phyloP scores from a whole-genome alignment of 2,329 filamentous ascomycete genomes.

The Phaeomoniella chlamydospora region DNA sequence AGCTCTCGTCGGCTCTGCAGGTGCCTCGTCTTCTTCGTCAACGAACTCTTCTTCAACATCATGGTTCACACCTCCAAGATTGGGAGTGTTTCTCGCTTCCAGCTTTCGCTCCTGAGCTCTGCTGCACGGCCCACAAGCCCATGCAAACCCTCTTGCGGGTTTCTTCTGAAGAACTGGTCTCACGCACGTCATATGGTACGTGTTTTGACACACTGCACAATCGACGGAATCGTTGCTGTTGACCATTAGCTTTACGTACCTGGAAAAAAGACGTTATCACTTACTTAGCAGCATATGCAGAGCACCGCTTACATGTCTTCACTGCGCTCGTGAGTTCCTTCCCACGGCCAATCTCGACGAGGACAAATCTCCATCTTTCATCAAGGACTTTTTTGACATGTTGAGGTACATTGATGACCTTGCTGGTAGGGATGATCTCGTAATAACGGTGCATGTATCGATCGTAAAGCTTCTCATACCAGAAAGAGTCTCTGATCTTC shows the following conservation, averaged over 20 bases:
- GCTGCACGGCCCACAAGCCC: conserved; percentile 93
- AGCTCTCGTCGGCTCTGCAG: conserved; percentile 30
- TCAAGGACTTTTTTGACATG: conserved; percentile 92
- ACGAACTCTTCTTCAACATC: conserved; percentile 46
- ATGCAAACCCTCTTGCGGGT: conserved; percentile 90
- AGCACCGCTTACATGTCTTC: conserved; percentile 90
- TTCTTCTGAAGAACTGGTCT: conserved; percentile 86
- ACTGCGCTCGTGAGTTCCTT: conserved; percentile 94
- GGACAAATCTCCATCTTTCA: conserved; percentile 90
- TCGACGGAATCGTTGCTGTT: conserved; percentile 86
- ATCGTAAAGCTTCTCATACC: conserved; percentile 95
- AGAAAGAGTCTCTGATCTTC: conserved; percentile 75
- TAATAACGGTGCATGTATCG: conserved; percentile 97
- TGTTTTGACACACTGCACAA: conserved; percentile 86
- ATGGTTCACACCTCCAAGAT: conserved; percentile 39
- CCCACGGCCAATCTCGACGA: conserved; percentile 83
- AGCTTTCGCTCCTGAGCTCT: conserved; percentile 87
- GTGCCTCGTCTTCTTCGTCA: conserved; percentile 58
- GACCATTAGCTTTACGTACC: too few species aligned
- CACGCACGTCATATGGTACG: conserved; percentile 98
- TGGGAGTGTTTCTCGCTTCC: conserved; percentile 76
- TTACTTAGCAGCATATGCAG: conserved; percentile 80
- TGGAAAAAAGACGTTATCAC: too few species aligned
- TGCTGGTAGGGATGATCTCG: conserved; percentile 81
- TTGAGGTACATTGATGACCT: conserved; percentile 90